These are phyloP conservation scores for Aspergillus aculeatinus DNA, from an alignment of 2,329 filamentous ascomycete genomes.

Conservation along the genomic window DNA sequence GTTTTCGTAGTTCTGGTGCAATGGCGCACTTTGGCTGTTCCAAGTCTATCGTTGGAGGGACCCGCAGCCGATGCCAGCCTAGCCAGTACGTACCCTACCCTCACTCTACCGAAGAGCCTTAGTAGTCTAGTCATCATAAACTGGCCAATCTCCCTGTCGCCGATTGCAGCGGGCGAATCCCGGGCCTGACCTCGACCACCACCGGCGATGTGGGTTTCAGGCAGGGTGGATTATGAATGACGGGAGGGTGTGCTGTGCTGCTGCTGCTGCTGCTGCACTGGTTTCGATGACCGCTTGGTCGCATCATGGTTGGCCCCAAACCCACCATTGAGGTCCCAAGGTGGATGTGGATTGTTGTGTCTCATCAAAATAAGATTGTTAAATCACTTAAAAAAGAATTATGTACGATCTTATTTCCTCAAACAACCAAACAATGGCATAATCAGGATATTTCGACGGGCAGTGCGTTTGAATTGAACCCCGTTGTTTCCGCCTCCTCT, in stretches of 20 bases:
- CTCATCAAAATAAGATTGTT: slow-evolving; percentile 14
- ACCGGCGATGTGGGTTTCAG: slow-evolving; percentile 15
- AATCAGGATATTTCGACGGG: too few relatives aligned
- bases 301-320: slow-evolving; percentile 18
- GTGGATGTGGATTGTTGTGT: slow-evolving; percentile 21
- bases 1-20: not conserved
- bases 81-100: too few relatives aligned
- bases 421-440: not conserved
- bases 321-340: not conserved
- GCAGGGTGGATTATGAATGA: slow-evolving; percentile 14
- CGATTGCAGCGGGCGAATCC: slow-evolving; percentile 16
- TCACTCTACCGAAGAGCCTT: not conserved
- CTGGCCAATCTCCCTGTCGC: slow-evolving; percentile 10
- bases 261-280: not conserved
- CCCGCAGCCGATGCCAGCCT: slow-evolving; percentile 1
- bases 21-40: slow-evolving; percentile 5
- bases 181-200: slow-evolving; percentile 19
- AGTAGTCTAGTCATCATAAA: not conserved
- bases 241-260: slow-evolving; percentile 17
- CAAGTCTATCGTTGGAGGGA: not conserved
- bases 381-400: too few relatives aligned
- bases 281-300: slow-evolving; percentile 13
- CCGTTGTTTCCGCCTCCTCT: too few relatives aligned
- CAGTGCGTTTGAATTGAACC: too few relatives aligned
- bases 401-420: not conserved